Base-by-base conservation (phyloP, 345 rosid genomes). In the Garcia nutans region DNA sequence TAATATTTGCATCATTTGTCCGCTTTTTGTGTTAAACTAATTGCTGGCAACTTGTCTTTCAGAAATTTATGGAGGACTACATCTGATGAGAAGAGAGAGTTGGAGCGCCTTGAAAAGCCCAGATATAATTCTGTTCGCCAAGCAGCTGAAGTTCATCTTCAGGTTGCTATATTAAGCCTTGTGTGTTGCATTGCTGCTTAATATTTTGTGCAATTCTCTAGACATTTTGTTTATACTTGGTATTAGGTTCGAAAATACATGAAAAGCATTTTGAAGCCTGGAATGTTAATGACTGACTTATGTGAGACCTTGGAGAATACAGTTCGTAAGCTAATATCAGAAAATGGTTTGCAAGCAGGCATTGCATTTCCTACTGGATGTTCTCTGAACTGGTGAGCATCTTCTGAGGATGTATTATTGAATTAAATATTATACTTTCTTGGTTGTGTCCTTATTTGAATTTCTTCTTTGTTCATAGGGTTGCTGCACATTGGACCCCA, bases 401-500 rank as follows among this genome's bases (percentile, higher is more conserved):
- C 58, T 17, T 24, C 3, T 23, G 26, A 31, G 33, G 60, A 28
- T 10, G 23, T 69, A 23, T 73, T 16, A 3, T 50, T 15, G 47
- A 33, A 45, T 23, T 26, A 22, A 22, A 62, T 52, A 13, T 62
- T 72, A 68, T 67, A 2, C 0, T 64, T 62, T 57, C 68, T 47
- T 56, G 41, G 77, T 71, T 76, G 65, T 45, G 11, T 77, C 26
- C 6, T 80, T 71, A 63, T 70, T 79, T 70, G 73, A 78, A 44
- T 4, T 26, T 24, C 60, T 78, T 71, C 41, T 54, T 66, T 78
- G 33, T 58, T 71, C 55, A 59, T 79, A 92, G 99, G 97, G 96
- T 96, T 37, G 99, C 97, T 81, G 98, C 99, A 66, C 98, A 96
- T 64, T 93, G 99, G 99, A 92, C 99, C 61, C 99, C 99, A 11